Evolutionary conservation across 2,329 filamentous ascomycete species (phyloP).

Genomic region (Daldinia sp.): DNA sequence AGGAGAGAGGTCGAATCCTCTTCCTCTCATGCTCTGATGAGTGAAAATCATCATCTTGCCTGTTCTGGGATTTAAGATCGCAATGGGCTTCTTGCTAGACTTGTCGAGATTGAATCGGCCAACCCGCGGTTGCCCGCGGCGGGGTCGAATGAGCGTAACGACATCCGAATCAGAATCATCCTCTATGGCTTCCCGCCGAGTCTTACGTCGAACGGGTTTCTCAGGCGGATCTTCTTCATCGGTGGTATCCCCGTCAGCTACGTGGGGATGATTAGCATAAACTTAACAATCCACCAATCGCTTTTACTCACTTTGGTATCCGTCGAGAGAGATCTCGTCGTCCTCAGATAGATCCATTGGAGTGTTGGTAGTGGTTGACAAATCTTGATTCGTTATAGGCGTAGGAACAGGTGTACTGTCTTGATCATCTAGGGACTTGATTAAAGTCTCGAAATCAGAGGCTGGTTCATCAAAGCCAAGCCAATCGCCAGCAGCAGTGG

Average conservation of each 20-base stretch:
- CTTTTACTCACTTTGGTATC: constrained; percentile 66
- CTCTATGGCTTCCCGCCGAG: constrained; percentile 52
- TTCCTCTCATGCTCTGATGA: constrained; percentile 56
- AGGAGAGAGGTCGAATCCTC: constrained; percentile 59
- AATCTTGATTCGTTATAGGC: constrained; percentile 49
- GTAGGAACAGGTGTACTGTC: constrained; percentile 54
- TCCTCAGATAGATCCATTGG: constrained; percentile 47
- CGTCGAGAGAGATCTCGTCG: constrained; percentile 58
- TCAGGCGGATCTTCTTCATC: constrained; percentile 65
- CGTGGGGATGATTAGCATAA: constrained; percentile 50
- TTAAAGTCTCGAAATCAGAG: constrained; percentile 55
- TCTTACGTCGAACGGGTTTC: constrained; percentile 58
- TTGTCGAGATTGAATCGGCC: constrained; percentile 64
- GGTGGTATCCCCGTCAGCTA: constrained; percentile 69
- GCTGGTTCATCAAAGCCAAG: constrained; percentile 43
- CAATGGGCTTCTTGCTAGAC: constrained; percentile 64
- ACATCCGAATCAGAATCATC: constrained; percentile 60
- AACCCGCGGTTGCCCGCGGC: constrained; percentile 62
- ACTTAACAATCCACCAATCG: constrained; percentile 27
- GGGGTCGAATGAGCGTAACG: constrained; percentile 55
- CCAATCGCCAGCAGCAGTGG: constrained; percentile 56
- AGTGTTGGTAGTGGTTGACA: constrained; percentile 47
- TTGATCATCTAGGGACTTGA: constrained; percentile 51
- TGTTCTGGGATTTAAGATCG: constrained; percentile 64
- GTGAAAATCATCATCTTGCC: constrained; percentile 72